A percentile compares a stretch with the other conserved stretches of the same genome.
Evolutionary conservation across 768 basidiomycete species (phyloP).

Genomic region (Leccinum longicurvipes): DNA sequence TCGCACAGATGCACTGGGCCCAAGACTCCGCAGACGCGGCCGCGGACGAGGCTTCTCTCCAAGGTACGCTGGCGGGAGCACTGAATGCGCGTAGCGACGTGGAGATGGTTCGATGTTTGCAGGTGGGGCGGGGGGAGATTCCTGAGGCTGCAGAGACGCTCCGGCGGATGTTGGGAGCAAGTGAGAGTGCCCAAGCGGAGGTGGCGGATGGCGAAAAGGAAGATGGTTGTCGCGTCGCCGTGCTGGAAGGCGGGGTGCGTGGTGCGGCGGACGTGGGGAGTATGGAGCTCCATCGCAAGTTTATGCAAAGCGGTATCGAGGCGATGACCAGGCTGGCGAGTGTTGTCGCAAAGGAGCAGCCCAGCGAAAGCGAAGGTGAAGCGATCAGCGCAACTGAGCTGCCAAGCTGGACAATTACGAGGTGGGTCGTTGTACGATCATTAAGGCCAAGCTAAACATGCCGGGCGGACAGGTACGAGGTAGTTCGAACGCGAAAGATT

Average conservation of each 20-base stretch:
- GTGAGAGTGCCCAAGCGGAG: not conserved
- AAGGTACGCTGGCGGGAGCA: constrained; percentile 13
- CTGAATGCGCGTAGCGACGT: constrained; percentile 15
- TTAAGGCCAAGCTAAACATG: not conserved
- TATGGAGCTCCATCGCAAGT: constrained; percentile 48
- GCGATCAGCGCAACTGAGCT: constrained; percentile 28
- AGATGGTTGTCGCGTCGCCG: not conserved
- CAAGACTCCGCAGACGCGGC: constrained; percentile 24
- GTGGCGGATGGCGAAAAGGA: not conserved
- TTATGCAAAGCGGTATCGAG: constrained; percentile 71
- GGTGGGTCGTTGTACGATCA: constrained; percentile 30
- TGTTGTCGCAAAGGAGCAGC: constrained; percentile 2
- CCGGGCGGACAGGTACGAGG: constrained; percentile 53
- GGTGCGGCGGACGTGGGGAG: not conserved
- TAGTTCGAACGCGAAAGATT: constrained; percentile 66
- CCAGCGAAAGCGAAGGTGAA: not conserved
- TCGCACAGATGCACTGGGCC: constrained; percentile 18
- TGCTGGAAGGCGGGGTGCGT: not conserved
- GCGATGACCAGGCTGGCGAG: constrained; percentile 61
- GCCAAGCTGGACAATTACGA: constrained; percentile 77
- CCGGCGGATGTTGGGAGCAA: constrained; percentile 11
- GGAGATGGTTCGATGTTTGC: constrained; percentile 22
- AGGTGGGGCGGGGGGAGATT: constrained; percentile 21
- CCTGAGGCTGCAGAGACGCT: constrained; percentile 25
- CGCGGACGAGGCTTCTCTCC: constrained; percentile 23